These are phyloP conservation scores for Letharia lupina DNA, from an alignment of 495 filamentous ascomycete genomes.

Conservation along the genomic window DNA sequence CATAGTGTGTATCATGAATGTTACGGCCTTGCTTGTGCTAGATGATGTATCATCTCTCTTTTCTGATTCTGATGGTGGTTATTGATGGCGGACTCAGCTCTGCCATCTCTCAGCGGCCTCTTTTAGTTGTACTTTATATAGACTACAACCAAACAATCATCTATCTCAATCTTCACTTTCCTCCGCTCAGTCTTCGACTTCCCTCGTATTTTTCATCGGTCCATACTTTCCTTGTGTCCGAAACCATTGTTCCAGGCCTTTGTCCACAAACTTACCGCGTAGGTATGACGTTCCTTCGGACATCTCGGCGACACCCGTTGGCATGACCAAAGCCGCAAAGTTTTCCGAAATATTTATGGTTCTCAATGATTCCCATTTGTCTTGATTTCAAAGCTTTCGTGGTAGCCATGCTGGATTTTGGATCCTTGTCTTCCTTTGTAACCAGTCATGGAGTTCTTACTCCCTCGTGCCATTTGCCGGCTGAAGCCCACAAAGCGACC, in stretches of 20 bases:
- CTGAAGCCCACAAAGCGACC: conserved; percentile 6
- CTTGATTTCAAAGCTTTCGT: background rate
- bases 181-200: background rate
- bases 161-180: background rate
- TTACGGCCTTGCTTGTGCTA: background rate
- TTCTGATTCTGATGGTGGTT: background rate
- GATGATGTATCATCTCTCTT: background rate
- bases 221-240: background rate
- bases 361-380: background rate
- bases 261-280: background rate
- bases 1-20: conserved; percentile 6
- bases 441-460: conserved; percentile 5
- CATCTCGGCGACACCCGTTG: background rate
- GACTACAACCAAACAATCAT: background rate
- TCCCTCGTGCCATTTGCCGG: conserved; percentile 22
- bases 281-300: background rate
- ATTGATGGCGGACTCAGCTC: background rate
- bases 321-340: background rate
- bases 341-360: background rate
- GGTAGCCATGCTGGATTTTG: background rate
- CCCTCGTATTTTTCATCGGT: background rate
- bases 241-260: background rate
- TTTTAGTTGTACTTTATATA: conserved; percentile 1
- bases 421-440: background rate
- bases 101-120: conserved; percentile 3